These are phyloP conservation scores for Maudiozyma pseudohumilis DNA, from an alignment of 805 yeast species.

Conservation along the genomic window DNA sequence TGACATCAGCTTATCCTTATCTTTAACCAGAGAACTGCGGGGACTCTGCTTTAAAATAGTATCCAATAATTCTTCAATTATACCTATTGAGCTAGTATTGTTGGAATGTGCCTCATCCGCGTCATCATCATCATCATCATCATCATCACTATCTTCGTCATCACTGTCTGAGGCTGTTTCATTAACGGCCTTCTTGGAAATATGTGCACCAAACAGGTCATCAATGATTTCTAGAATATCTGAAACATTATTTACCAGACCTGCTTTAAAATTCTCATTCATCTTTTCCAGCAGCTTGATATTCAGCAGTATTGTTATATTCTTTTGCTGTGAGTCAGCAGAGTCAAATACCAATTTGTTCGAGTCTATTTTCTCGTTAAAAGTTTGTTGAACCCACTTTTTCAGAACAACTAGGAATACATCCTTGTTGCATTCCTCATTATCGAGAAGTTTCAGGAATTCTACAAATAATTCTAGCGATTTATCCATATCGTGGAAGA, in stretches of 20 bases:
- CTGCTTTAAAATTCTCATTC: conserved; percentile 47
- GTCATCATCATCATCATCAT: conserved; percentile 18
- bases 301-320: conserved; percentile 48
- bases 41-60: conserved; percentile 29
- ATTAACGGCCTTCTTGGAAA: no score
- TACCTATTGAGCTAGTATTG: conserved; percentile 6
- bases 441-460: conserved; percentile 42
- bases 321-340: conserved; percentile 26
- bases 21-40: conserved; percentile 9
- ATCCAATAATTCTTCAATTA: conserved; percentile 32
- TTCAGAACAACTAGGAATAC: conserved; percentile 44
- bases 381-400: conserved; percentile 43
- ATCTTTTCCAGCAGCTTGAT: conserved; percentile 55
- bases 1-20: no score
- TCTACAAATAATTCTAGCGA: conserved; percentile 34
- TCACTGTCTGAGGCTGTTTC: conserved; percentile 21
- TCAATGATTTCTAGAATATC: conserved; percentile 46
- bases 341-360: background rate
- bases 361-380: background rate
- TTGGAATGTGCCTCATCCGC: background rate
- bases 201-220: conserved; percentile 28
- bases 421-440: conserved; percentile 33
- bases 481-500: conserved; percentile 37
- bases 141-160: conserved; percentile 18
- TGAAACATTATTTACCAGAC: conserved; percentile 34